Evolutionary conservation across 768 basidiomycete genomes (phyloP), one percentile per base, ranked within the genome.

Genomic region (Tulasnella sp.): DNA sequence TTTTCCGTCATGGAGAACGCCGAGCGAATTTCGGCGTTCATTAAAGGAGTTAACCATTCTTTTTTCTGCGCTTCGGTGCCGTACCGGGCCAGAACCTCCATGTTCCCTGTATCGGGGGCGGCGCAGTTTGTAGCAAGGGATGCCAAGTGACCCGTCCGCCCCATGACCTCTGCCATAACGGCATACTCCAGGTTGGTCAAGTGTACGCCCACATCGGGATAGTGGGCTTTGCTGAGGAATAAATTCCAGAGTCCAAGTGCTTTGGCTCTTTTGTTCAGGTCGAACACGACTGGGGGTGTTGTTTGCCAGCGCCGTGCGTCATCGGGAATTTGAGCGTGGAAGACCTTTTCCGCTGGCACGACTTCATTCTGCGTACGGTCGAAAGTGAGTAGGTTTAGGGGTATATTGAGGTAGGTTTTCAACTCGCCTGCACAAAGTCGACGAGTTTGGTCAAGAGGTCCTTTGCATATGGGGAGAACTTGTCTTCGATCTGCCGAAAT

Each of bases 1-100:
- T 91, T 90, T 85, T 99, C 98, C 0, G 98, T 99, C 98, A 99
- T 99, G 57, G 96, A 88, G 82, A 99, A 99, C 9, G 96, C 91
- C 23, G 93, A 95, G 48, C 98, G 91, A 79, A 94, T 98, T 85
- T 97, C 91, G 69, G 97, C 98, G 77, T 94, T 92, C 75, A 99
- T 86, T 29, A 99, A 86, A 26, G 96, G 96, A 35, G 88, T 81
- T 9, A 99, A 88, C 93, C 95, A 99, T 83, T 91, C 90, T 85
- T 92, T 88, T 84, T 98, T 94, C 82, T 99, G 98, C 79, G 90
- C 93, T 0, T 91, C 89, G 39, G 91, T 92, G n/a, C 93, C 98
- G 83, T 96, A 99, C 77, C 93, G 89, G 44, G 98, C 98, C 79
- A 99, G 87, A 29, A 99, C 95, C 94, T 99, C 96, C 96, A 98